These are phyloP conservation scores for Aspergillus diversus DNA, from an alignment of 495 filamentous ascomycete genomes.

Conservation along the genomic window DNA sequence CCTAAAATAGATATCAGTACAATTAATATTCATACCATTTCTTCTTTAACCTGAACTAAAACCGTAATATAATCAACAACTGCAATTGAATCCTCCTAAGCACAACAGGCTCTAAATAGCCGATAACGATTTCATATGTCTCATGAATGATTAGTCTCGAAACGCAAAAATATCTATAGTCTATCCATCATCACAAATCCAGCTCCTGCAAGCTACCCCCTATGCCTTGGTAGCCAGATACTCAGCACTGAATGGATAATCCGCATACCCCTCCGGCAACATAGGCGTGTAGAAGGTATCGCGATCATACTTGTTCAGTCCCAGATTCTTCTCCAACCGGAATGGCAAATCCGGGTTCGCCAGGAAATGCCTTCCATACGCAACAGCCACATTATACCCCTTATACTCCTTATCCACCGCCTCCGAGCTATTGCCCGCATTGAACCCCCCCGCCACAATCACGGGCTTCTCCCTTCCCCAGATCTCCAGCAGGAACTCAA, in stretches of 20 bases:
- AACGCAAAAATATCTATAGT: too few species aligned
- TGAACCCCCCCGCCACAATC: constrained; percentile 64
- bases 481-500: constrained; percentile 53
- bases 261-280: constrained; percentile 60
- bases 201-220: too few species aligned
- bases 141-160: too few species aligned
- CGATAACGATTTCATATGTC: too few species aligned
- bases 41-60: too few species aligned
- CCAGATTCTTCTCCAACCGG: constrained; percentile 59
- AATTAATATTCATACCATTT: too few species aligned
- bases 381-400: constrained; percentile 55
- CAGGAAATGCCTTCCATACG: constrained; percentile 68
- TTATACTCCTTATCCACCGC: constrained; percentile 58
- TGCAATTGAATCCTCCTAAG: too few species aligned
- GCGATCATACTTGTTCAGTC: constrained; percentile 59
- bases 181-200: too few species aligned
- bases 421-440: constrained; percentile 39
- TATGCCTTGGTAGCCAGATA: constrained; percentile 28
- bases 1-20: too few species aligned
- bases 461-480: constrained; percentile 54
- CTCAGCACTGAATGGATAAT: constrained; percentile 54
- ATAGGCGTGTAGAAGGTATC: constrained; percentile 60
- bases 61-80: too few species aligned
- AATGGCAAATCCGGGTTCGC: constrained; percentile 74
- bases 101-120: too few species aligned